These are phyloP conservation scores for Alternaria solani DNA, from an alignment of 2,329 filamentous ascomycete genomes.

Conservation along the genomic window DNA sequence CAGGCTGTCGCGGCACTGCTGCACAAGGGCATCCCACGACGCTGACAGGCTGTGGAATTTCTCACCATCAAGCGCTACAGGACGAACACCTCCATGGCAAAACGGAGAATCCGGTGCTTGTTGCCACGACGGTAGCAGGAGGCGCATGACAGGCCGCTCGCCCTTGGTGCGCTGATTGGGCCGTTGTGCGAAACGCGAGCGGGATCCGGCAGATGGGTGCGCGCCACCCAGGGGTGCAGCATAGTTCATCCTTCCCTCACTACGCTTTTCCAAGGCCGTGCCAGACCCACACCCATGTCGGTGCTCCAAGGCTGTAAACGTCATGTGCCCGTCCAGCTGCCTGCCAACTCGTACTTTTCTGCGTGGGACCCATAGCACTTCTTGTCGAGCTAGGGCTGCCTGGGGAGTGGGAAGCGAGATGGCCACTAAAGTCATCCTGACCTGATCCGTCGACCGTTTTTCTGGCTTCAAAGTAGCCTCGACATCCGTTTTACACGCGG, in stretches of 20 bases:
- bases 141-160: conserved; percentile 11
- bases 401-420: conserved; percentile 27
- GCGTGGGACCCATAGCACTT: conserved; percentile 37
- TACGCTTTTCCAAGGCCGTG: conserved; percentile 33
- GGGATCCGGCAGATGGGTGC: conserved; percentile 29
- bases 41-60: conserved; percentile 9
- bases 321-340: conserved; percentile 42
- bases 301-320: conserved; percentile 38
- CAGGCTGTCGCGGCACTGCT: conserved; percentile 2
- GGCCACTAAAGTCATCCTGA: conserved; percentile 40
- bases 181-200: conserved; percentile 26
- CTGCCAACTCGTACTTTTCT: conserved; percentile 23
- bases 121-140: conserved; percentile 39
- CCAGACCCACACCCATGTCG: conserved; percentile 35
- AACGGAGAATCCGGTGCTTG: conserved; percentile 18
- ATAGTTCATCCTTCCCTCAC: conserved; percentile 27
- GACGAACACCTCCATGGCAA: conserved; percentile 15
- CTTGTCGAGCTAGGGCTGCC: conserved; percentile 22
- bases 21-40: neutral
- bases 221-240: conserved; percentile 30
- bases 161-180: conserved; percentile 27
- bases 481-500: conserved; percentile 19
- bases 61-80: conserved; percentile 21
- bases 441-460: conserved; percentile 34
- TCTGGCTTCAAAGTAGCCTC: conserved; percentile 29